Conservation (phyloP, 1,139 yeast genomes). For the Citeromyces siamensis region DNA sequence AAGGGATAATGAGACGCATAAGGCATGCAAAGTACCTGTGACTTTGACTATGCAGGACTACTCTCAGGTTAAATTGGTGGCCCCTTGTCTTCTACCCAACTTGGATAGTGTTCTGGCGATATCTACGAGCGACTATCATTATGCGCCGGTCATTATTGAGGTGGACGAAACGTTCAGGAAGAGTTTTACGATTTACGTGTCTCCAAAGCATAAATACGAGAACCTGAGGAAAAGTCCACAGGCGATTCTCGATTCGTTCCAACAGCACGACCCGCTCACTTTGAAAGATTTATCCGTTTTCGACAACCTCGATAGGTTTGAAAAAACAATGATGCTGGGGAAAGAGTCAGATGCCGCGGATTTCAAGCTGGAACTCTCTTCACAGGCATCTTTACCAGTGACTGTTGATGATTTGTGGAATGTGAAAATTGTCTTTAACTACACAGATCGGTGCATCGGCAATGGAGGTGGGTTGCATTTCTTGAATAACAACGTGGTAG, state of each 20-base stretch:
- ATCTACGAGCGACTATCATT: slow-evolving; percentile 28
- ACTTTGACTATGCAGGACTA: slow-evolving; percentile 31
- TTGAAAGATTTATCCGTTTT: slow-evolving; percentile 18
- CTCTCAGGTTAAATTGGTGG: slow-evolving; percentile 16
- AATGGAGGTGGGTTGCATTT: slow-evolving; percentile 23
- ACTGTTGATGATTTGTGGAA: slow-evolving; percentile 54
- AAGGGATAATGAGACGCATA: slow-evolving; percentile 51
- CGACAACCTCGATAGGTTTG: slow-evolving; percentile 20
- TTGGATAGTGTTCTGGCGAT: slow-evolving; percentile 32
- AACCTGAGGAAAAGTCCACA: not conserved
- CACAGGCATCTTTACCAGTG: slow-evolving; percentile 30
- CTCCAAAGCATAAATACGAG: slow-evolving; percentile 19
- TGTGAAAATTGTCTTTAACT: slow-evolving; percentile 49
- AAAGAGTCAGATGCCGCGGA: slow-evolving; percentile 27
- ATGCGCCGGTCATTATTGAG: slow-evolving; percentile 31
- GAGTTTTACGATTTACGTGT: slow-evolving; percentile 36
- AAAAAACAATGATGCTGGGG: slow-evolving; percentile 22
- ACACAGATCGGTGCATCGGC: slow-evolving; percentile 28
- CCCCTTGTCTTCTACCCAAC: slow-evolving; percentile 68
- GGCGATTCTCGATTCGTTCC: slow-evolving; percentile 2
- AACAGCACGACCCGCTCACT: slow-evolving; percentile 1
- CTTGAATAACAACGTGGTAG: slow-evolving; percentile 36
- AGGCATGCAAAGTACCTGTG: slow-evolving; percentile 40
- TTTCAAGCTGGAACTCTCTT: slow-evolving; percentile 37
- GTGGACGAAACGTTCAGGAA: slow-evolving; percentile 30